Base-by-base conservation (phyloP, 345 rosid species). In the Hibiscus trionum region DNA sequence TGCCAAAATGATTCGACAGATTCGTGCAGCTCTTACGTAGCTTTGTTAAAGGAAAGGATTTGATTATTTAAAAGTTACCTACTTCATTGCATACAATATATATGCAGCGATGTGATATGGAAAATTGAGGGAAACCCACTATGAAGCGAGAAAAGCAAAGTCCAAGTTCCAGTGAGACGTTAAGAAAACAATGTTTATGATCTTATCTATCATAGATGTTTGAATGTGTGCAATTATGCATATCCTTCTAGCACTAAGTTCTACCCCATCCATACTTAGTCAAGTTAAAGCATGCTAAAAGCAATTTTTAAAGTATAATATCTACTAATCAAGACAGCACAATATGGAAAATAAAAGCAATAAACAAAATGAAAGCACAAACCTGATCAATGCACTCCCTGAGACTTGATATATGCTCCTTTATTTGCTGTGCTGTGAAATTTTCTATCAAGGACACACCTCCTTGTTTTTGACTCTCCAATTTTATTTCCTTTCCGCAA, bases 361-460 rank as follows among this genome's bases (percentile, higher is more conserved):
- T 11, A 61, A 49, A 39, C 0, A 71, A 14, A 15, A 56, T 65
- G 12, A 44, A 56, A 29, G 57, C 50, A 47, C 74, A 55, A 66
- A 84, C 90, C 88, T 80, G 78, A 37, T 56, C 61, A 58, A 72
- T 74, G 39, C 57, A 52, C 61, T 71, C 75, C 66, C 49, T 68
- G 35, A 88, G 86, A 74, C 86, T 83, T 76, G 76, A 71, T 56
- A 88, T 33, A 69, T 86, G 90, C 61, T 75, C 73, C 69, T 72
- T 72, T 70, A 88, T 79, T 56, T 84, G 83, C 53, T 79, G 82
- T 60, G 81, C 80, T 11, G 84, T 80, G 78, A 84, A 81, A 72
- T 69, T 66, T 64, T 88, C 92, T 10, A 73, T 70, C 59, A 84
- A 61, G 56, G 88, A 86, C 37, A 73, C 82, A 77, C 73, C 83